Conservation (phyloP, 257 asterid species). For the Solanum sparsipilum region DNA sequence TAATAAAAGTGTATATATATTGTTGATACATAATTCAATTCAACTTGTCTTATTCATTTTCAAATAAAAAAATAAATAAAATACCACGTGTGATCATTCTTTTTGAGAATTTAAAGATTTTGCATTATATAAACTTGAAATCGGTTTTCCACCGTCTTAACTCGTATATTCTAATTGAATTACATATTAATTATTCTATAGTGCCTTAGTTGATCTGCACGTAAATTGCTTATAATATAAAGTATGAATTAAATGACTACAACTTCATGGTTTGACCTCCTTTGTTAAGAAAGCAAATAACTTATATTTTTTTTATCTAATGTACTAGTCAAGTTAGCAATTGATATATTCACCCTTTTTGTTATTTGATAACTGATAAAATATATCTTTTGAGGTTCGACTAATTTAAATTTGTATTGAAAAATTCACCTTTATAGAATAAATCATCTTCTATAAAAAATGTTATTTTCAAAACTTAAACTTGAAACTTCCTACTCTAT, state of each 20-base stretch:
- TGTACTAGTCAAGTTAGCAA: neutral
- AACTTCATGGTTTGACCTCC: neutral
- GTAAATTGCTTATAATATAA: neutral
- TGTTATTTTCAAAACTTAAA: too few species aligned
- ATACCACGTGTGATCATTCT: neutral
- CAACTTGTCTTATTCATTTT: neutral
- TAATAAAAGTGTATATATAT: too few species aligned
- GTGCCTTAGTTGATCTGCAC: neutral
- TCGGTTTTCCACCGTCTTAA: neutral
- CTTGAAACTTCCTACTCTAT: too few species aligned
- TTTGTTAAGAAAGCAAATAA: neutral
- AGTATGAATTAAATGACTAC: neutral
- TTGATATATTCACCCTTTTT: too few species aligned
- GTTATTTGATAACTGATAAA: too few species aligned
- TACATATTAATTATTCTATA: neutral
- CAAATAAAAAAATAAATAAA: neutral
- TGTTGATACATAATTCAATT: neutral
- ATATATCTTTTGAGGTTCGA: accelerated
- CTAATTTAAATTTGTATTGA: too few species aligned
- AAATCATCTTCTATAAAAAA: accelerated
- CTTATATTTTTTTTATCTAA: neutral
- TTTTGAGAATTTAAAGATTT: neutral
- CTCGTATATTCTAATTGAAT: neutral
- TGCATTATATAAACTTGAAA: neutral
- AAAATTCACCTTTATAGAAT: accelerated